Base-by-base conservation (phyloP, 192 early-diverging fungal species). In the Umbelopsis isabellina region DNA sequence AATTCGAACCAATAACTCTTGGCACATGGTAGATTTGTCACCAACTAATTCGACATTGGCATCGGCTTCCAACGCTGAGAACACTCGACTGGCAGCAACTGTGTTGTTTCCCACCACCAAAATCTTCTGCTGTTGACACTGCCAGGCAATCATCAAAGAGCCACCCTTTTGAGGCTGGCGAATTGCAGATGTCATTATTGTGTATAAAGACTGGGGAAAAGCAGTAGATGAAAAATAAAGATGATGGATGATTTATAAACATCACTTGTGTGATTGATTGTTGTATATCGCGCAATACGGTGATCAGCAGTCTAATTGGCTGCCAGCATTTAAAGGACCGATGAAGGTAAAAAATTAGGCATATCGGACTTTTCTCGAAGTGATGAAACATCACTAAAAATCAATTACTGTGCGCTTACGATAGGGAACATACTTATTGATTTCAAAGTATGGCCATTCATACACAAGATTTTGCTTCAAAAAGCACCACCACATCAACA, bases 11-110 rank as follows among this genome's bases (percentile, higher is more conserved):
- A 74, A 69, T 58, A 90, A 72, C 49, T 82, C 84, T 50, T 83
- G 70, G 55, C 74, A 72, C 71, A 82, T 73, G 23, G 52, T 15
- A 49, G 65, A 23, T 45, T 45, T 30, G n/a, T 82, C 69, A 5
- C 78, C 71, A 18, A 90, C 75, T 13, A 95, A 51, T 11, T 86
- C 86, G 30, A 94, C 90, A 18, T 72, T 68, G 18, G 91, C 90
- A 46, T 83, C 86, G 15, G 92, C 90, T 55, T 92, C 91, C 15
- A 93, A 80, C 27, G 85, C 87, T 74, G 88, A 85, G 23, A 90
- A 77, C 8, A 89, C 88, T 16, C 92, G 82, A 41, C 80, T 88
- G n/a, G 87, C 84, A 18, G 91, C 89, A 58, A 86, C 80, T 49
- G 81, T 67, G 21, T 87, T 90, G 12, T 80, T 76, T 49, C 93